These are phyloP conservation scores for Zychaea mexicana DNA, from an alignment of 371 early-diverging fungal species.

Conservation along the genomic window DNA sequence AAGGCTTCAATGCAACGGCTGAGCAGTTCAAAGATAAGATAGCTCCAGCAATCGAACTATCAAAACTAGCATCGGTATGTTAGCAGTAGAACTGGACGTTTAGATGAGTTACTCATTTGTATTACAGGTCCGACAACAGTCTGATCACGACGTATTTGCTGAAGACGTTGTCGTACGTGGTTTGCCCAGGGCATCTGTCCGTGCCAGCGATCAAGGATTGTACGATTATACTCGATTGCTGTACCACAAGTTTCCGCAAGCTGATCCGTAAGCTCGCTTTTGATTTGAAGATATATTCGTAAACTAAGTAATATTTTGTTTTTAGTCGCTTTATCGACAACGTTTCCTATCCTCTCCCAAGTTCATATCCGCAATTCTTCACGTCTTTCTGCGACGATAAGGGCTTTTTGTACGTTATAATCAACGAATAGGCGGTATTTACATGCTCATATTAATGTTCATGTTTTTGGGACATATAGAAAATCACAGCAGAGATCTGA, in stretches of 20 bases:
- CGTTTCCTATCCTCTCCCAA: constrained; percentile 35
- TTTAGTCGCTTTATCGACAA: constrained; percentile 15
- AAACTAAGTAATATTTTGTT: background rate
- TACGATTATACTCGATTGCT: constrained; percentile 15
- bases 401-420: constrained; percentile 23
- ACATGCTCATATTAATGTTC: too few species aligned
- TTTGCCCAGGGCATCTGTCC: constrained; percentile 15
- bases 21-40: constrained; percentile 22
- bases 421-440: too few species aligned
- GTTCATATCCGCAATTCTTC: constrained; percentile 43
- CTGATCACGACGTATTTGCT: constrained; percentile 22
- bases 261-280: constrained; percentile 9
- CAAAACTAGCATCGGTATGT: background rate
- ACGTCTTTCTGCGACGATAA: constrained; percentile 5
- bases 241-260: constrained; percentile 27
- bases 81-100: background rate
- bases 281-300: background rate
- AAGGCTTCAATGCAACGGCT: constrained; percentile 17
- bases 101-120: background rate
- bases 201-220: constrained; percentile 2
- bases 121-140: background rate
- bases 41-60: background rate
- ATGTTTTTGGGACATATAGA: too few species aligned
- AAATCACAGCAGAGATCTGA: background rate
- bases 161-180: constrained; percentile 41